Base-by-base conservation (phyloP, 2,329 filamentous ascomycete genomes). In the Emmonsia crescens region DNA sequence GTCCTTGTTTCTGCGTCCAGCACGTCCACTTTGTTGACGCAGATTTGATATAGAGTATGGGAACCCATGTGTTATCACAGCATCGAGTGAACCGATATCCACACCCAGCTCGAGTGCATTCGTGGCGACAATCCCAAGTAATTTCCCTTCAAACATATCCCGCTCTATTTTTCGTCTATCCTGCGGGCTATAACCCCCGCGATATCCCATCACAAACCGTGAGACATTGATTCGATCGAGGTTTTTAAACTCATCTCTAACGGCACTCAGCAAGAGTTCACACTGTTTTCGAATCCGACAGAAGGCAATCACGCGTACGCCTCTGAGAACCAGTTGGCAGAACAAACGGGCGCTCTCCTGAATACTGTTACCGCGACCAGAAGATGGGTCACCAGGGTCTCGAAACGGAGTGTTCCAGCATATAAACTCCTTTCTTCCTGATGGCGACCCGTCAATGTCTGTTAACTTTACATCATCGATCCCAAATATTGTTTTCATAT, bases 371-470 rank as follows among this genome's bases (percentile, higher is more conserved):
- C 89, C 90, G 62, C 94, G 85, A 1, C 94, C 93, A 68, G 90
- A 96, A 0, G 88, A 85, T 9, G 91, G 89, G 73, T 97, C 93
- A 0, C 82, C 83, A 0, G 93, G 91, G 67, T 96, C 93, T 72
- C 91, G 95, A 74, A 85, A 96, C 0, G 94, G 94, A 0, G 93
- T 96, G 68, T 99, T 97, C 94, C 94, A 99, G 74, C 92, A 97
- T 6, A 99, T 71, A 62, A 97, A 97, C 69, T 97, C 93, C 72
- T 97, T 97, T 27, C 91, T 82, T 0, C 93, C 91, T 5, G 91
- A 91, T 0, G 94, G 94, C 0, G 92, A 96, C 1, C 94, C 94
- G 71, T 99, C 94, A 69, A 89, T 92, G 70, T 96, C 91, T 0
- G 93, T 88, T 52, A 97, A 75, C 62, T 82, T 85, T 16, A 96